A percentile compares a stretch with the other conserved stretches of the same genome.
Evolutionary conservation across 768 basidiomycete species (phyloP).

Genomic region (Leccinum disarticulatum): DNA sequence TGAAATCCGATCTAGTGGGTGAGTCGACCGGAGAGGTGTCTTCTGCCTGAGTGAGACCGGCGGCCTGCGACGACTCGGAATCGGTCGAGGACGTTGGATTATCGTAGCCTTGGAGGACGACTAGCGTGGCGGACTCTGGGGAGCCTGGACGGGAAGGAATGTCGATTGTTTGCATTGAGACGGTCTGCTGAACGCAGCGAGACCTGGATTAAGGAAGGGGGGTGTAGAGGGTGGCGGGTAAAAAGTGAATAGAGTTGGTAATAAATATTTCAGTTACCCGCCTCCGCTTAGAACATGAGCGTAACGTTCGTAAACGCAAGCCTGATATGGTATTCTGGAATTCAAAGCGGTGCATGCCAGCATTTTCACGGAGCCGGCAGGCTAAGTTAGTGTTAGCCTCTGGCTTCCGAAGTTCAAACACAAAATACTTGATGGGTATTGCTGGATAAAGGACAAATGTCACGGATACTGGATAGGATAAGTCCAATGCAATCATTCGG

Average conservation of each 20-base stretch:
- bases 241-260: constrained; percentile 13
- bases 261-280: neutral
- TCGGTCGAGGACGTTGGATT: neutral
- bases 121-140: constrained; percentile 32
- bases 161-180: constrained; percentile 11
- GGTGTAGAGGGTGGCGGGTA: constrained; percentile 13
- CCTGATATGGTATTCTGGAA: constrained; percentile 22
- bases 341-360: constrained; percentile 1
- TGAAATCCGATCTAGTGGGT: constrained; percentile 21
- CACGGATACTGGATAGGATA: too few relatives aligned
- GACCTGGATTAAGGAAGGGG: constrained; percentile 6
- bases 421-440: too few relatives aligned
- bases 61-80: neutral
- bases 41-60: constrained; percentile 4
- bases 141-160: constrained; percentile 17
- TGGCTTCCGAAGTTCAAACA: too few relatives aligned
- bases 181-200: constrained; percentile 1
- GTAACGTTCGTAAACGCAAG: constrained; percentile 33
- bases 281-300: constrained; percentile 19
- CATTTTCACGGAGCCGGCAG: neutral
- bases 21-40: constrained; percentile 12
- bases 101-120: constrained; percentile 27
- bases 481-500: neutral
- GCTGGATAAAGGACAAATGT: too few relatives aligned
- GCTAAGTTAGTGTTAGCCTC: too few relatives aligned